phyloP scores from a whole-genome alignment of 306 rosid species.

The Begonia masoniana region DNA sequence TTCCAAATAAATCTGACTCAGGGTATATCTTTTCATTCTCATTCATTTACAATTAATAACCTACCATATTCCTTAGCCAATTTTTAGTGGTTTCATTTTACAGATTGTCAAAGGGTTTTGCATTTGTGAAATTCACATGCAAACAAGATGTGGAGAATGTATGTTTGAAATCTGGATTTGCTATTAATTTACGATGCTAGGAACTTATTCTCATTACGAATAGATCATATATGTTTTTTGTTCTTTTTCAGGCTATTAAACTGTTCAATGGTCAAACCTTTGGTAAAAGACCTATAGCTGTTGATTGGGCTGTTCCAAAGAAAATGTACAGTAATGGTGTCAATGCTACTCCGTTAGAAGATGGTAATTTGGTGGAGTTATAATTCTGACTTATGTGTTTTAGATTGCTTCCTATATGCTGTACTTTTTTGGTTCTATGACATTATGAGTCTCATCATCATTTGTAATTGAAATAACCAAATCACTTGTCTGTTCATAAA shows the following conservation, averaged over 20 bases:
- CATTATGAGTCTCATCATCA: not conserved
- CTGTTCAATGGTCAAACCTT: slow-evolving; percentile 64
- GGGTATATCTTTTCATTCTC: slow-evolving; percentile 27
- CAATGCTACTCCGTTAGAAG: slow-evolving; percentile 29
- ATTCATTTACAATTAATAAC: not conserved
- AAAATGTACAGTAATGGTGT: slow-evolving; percentile 45
- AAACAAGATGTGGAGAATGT: slow-evolving; percentile 84
- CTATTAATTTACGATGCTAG: slow-evolving; percentile 4
- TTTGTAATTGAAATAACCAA: too few relatives aligned
- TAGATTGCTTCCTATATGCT: not conserved
- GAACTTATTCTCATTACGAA: not conserved
- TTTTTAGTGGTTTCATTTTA: slow-evolving; percentile 20
- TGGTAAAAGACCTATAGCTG: slow-evolving; percentile 73
- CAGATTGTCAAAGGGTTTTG: slow-evolving; percentile 89
- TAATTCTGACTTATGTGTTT: not conserved
- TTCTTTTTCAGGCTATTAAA: slow-evolving; percentile 48
- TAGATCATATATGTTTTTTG: not conserved
- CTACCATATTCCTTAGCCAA: not conserved
- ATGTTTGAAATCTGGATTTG: slow-evolving; percentile 13
- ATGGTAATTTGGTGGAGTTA: slow-evolving; percentile 32
- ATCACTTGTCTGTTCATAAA: too few relatives aligned
- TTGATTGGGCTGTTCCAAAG: slow-evolving; percentile 95
- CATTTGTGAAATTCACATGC: slow-evolving; percentile 82
- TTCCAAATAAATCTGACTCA: slow-evolving; percentile 61
- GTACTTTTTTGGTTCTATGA: slow-evolving; percentile 1